phyloP scores from a whole-genome alignment of 768 basidiomycete species.

The Trametes cubensis region DNA sequence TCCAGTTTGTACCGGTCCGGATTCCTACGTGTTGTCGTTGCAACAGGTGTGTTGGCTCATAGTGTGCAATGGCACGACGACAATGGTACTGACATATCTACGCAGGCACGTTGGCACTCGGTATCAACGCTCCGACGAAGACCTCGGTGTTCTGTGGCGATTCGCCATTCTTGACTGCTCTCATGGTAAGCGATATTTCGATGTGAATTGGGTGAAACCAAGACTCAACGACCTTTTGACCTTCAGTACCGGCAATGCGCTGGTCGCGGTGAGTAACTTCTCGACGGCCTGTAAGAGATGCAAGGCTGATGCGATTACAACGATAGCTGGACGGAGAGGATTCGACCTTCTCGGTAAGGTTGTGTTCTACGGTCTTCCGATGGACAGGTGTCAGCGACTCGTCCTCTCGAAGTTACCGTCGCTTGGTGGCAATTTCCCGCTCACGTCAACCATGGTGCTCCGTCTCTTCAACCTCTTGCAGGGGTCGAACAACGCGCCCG shows the following conservation, averaged over 20 bases:
- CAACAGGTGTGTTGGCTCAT: slow-evolving; percentile 48
- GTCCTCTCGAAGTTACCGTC: slow-evolving; percentile 64
- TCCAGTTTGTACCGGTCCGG: slow-evolving; percentile 62
- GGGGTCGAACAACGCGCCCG: slow-evolving; percentile 55
- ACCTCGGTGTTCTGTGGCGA: slow-evolving; percentile 67
- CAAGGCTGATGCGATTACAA: background rate
- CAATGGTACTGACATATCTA: background rate
- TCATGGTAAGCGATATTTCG: slow-evolving; percentile 52
- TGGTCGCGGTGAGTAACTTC: slow-evolving; percentile 46
- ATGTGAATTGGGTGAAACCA: background rate
- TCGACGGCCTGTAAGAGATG: background rate
- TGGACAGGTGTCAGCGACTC: slow-evolving; percentile 65
- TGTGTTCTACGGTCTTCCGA: slow-evolving; percentile 68
- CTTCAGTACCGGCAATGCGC: slow-evolving; percentile 71
- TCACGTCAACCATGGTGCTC: slow-evolving; percentile 66
- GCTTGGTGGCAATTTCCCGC: slow-evolving; percentile 64
- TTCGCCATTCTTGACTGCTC: slow-evolving; percentile 60
- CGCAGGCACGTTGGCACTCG: slow-evolving; percentile 66
- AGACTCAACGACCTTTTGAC: slow-evolving; percentile 17
- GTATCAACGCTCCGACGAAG: slow-evolving; percentile 75
- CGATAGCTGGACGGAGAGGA: slow-evolving; percentile 65
- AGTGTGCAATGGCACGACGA: no score
- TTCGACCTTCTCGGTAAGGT: slow-evolving; percentile 72
- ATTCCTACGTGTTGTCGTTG: slow-evolving; percentile 64
- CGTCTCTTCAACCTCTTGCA: slow-evolving; percentile 67